A percentile compares a stretch with the other conserved stretches of the same genome.
Evolutionary conservation across 106 monocot species (phyloP).

Genomic region (Posidonia australis): DNA sequence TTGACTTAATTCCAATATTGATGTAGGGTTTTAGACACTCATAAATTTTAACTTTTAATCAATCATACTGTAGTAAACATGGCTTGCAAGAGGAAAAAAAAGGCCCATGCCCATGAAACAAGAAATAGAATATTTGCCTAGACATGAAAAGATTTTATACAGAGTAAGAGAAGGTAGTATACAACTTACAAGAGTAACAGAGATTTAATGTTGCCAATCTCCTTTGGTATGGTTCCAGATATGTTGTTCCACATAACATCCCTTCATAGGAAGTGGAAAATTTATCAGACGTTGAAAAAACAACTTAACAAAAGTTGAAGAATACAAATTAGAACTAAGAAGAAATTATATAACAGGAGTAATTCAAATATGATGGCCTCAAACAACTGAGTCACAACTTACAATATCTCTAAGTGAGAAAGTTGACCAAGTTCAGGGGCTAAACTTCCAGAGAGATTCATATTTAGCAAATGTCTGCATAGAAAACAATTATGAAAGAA

Average conservation of each 20-base stretch:
- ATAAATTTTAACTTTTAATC: too few relatives aligned
- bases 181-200: constrained; percentile 12
- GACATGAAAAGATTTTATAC: neutral
- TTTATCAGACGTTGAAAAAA: neutral
- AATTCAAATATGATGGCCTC: neutral
- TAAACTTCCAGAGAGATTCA: constrained; percentile 87
- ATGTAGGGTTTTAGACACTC: too few relatives aligned
- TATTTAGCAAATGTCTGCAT: constrained; percentile 62
- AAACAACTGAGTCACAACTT: constrained; percentile 17
- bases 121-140: neutral
- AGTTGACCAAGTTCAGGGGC: constrained; percentile 79
- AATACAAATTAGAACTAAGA: neutral
- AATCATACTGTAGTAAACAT: too few relatives aligned
- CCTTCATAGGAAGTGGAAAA: constrained; percentile 30
- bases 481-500: neutral
- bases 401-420: constrained; percentile 71
- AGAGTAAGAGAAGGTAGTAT: neutral
- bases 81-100: too few relatives aligned
- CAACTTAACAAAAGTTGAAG: neutral
- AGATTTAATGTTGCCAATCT: constrained; percentile 82
- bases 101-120: too few relatives aligned
- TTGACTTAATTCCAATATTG: too few relatives aligned
- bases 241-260: constrained; percentile 97
- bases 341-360: neutral
- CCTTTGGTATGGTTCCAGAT: constrained; percentile 80